Base-by-base conservation (phyloP, 164 flowering plant species). In the Tetracentron sinense region DNA sequence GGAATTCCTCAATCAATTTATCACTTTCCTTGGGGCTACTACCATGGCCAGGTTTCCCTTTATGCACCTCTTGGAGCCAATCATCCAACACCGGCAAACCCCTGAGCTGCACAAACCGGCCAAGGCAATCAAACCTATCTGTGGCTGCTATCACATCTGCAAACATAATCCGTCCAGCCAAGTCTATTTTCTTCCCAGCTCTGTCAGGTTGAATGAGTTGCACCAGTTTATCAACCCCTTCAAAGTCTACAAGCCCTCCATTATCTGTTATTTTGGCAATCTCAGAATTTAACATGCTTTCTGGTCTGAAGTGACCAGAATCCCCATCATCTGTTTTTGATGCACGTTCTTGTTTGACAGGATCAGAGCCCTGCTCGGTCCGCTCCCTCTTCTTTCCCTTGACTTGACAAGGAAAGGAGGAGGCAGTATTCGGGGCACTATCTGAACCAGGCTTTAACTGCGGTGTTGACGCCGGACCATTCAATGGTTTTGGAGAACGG, bases 1-100 rank as follows among this genome's bases (percentile, higher is more conserved):
- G 90, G 64, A 94, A 87, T 21, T 94, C 97, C 63, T 94, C 99
- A 60, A 81, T 78, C 33, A 81, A 69, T 71, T 79, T 83, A 68
- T 89, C 92, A 81, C 71, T 64, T 20, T 89, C 95, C 69, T 81
- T 93, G 47, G 75, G 72, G 69, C 78, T 75, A 72, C 66, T 72
- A 66, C 75, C 76, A 79, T 82, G 88, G 60, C 86, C 84, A 64
- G 80, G 64, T 73, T 86, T 90, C 51, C 96, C 92, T 76, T 86
- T 89, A 44, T 91, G 96, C 48, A 81, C 78, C 68, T 93, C 92
- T 70, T 91, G 97, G 29, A 93, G 92, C 98, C 98, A 93, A 30
- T 83, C 92, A 82, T 93, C 88, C 50, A 90, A 79, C 6, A 91
- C 83, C 75, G 85, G 80, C 67, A 90, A 68, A 28, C 96, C 98